Conservation (phyloP, 1,139 yeast genomes). For the Scheffersomyces segobiensis region DNA sequence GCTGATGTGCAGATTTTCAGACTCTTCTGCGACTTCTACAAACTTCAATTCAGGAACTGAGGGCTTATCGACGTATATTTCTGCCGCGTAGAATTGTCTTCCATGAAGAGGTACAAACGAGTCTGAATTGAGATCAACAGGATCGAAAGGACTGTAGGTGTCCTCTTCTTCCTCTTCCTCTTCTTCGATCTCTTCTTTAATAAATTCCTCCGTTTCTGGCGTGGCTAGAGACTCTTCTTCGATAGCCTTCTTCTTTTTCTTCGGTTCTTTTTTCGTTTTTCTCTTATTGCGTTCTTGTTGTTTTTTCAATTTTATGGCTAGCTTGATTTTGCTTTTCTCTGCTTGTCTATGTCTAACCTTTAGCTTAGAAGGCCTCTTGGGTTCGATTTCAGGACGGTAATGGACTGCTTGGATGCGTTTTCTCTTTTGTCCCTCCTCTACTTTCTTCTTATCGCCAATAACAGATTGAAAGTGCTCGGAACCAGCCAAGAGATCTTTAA, state of each 20-base stretch:
- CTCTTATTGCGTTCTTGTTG: not conserved
- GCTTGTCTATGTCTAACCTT: constrained; percentile 9
- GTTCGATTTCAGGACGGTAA: constrained; percentile 23
- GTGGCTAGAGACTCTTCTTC: constrained; percentile 2
- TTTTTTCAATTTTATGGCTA: constrained; percentile 2
- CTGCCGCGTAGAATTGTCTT: constrained; percentile 35
- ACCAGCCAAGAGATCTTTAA: constrained; percentile 7
- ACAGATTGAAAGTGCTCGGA: constrained; percentile 40
- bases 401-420: constrained; percentile 28
- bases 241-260: not conserved
- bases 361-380: not conserved
- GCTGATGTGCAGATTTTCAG: not conserved
- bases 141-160: constrained; percentile 31
- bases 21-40: constrained; percentile 2
- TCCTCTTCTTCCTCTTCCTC: constrained; percentile 6
- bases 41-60: constrained; percentile 26
- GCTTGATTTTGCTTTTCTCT: constrained; percentile 5
- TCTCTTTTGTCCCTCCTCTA: constrained; percentile 36
- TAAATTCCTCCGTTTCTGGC: not conserved
- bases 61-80: constrained; percentile 22
- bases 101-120: constrained; percentile 30
- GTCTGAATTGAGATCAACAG: constrained; percentile 38
- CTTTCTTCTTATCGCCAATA: constrained; percentile 33
- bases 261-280: constrained; percentile 1
- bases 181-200: not conserved